Evolutionary conservation across 116 monocot species (phyloP).

Genomic region (Papilionanthe hybrid): DNA sequence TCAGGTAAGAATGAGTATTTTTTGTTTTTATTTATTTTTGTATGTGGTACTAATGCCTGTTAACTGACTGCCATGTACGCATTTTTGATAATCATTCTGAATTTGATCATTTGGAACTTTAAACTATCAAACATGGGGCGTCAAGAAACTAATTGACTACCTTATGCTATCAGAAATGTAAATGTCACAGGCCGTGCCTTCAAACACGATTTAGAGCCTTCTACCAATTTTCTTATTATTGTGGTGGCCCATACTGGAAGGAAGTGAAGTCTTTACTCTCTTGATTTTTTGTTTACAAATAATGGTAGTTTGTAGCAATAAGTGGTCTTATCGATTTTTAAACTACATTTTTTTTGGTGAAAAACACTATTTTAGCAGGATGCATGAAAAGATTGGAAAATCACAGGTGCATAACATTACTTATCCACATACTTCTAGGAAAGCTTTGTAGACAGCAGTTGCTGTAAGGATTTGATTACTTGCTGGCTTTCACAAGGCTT

Average conservation of each 20-base stretch:
- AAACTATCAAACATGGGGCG: not conserved
- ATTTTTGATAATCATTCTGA: not conserved
- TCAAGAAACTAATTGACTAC: not conserved
- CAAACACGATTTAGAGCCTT: not conserved
- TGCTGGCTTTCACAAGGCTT: not conserved
- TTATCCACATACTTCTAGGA: not conserved
- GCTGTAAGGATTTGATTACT: not conserved
- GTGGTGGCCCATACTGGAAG: not conserved
- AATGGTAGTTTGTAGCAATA: not conserved
- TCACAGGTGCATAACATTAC: not conserved
- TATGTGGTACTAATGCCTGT: not conserved
- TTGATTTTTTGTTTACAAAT: not conserved
- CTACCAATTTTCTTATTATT: not conserved
- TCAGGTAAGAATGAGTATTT: constrained; percentile 10
- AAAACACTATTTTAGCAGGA: not conserved
- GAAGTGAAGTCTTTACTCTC: not conserved
- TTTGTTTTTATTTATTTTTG: not conserved
- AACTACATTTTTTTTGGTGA: not conserved
- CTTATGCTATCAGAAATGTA: not conserved
- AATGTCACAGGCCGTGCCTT: not conserved
- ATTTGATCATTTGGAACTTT: not conserved
- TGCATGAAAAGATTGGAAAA: not conserved
- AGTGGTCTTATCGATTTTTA: not conserved
- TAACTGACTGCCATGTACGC: not conserved
- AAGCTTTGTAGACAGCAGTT: not conserved